Conservation (phyloP, 176 grass and related monocot genomes). For the Hordeum marinum region DNA sequence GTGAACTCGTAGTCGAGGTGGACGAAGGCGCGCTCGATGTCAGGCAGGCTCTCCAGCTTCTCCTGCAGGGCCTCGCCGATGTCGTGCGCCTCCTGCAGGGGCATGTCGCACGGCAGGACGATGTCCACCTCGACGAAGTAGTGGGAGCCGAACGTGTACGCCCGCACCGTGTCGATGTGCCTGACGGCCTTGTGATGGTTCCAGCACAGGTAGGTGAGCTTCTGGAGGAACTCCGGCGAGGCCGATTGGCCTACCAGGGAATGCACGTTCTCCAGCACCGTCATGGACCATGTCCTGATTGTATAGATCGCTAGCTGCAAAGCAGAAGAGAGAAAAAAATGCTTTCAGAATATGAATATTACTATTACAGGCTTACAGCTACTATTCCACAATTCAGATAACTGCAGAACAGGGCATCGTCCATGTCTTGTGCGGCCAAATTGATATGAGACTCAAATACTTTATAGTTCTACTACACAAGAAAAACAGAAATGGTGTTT, state of each 20-base stretch:
- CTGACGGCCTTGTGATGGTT: constrained; percentile 67
- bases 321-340: not conserved
- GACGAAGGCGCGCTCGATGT: constrained; percentile 94
- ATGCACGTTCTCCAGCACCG: constrained; percentile 72
- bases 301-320: constrained; percentile 63
- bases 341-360: not conserved
- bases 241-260: constrained; percentile 69
- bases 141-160: constrained; percentile 76
- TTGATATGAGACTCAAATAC: not conserved
- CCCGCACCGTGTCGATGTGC: constrained; percentile 72
- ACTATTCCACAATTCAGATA: not conserved
- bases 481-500: not conserved
- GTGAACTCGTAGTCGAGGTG: constrained; percentile 98
- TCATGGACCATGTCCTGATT: constrained; percentile 73
- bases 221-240: constrained; percentile 65
- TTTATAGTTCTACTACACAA: not conserved
- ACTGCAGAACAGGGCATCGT: not conserved
- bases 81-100: constrained; percentile 78
- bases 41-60: constrained; percentile 84
- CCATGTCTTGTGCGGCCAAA: not conserved
- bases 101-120: constrained; percentile 72
- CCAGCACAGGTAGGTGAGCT: constrained; percentile 89
- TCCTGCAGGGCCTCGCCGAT: constrained; percentile 95
- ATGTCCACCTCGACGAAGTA: constrained; percentile 85
- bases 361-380: not conserved